Percentiles rank a stretch among this genome's conserved stretches.
Evolutionary conservation across 345 rosid species (phyloP).

Genomic region (Alliaria petiolata): DNA sequence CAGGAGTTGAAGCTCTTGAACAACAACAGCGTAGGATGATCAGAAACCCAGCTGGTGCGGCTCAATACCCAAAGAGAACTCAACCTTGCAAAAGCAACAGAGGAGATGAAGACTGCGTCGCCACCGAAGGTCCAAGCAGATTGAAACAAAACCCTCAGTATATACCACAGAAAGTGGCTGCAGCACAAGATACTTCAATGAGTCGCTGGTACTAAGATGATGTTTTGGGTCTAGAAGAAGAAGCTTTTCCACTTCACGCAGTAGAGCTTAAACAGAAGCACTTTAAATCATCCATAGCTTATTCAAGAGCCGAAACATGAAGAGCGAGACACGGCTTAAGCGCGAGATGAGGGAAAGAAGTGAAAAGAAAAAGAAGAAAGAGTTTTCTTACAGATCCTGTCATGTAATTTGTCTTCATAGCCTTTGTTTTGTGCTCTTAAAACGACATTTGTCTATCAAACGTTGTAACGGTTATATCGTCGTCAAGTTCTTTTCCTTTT

Average conservation of each 20-base stretch:
- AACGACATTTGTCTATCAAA: not conserved
- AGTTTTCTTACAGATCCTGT: not conserved
- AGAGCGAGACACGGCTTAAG: too few relatives aligned
- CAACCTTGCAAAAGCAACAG: constrained; percentile 61
- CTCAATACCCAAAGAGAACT: constrained; percentile 72
- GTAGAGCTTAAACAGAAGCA: not conserved
- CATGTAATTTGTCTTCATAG: constrained; percentile 12
- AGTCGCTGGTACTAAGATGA: constrained; percentile 64
- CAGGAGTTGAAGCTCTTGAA: constrained; percentile 62
- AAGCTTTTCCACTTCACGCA: not conserved
- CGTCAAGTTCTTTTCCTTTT: not conserved
- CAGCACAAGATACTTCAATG: constrained; percentile 70
- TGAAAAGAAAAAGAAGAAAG: not conserved
- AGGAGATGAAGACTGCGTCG: constrained; percentile 56
- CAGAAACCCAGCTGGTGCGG: constrained; percentile 56
- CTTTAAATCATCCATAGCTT: not conserved
- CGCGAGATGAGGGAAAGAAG: not conserved
- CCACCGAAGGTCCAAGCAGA: constrained; percentile 50
- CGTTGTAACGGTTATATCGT: not conserved
- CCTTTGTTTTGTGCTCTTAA: not conserved
- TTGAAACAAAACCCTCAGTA: constrained; percentile 83
- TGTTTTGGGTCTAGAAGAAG: not conserved
- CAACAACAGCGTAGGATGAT: constrained; percentile 64
- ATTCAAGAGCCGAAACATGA: not conserved
- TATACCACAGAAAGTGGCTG: constrained; percentile 77